phyloP scores from a whole-genome alignment of 2,329 filamentous ascomycete species.

The Paramyrothecium sp. region DNA sequence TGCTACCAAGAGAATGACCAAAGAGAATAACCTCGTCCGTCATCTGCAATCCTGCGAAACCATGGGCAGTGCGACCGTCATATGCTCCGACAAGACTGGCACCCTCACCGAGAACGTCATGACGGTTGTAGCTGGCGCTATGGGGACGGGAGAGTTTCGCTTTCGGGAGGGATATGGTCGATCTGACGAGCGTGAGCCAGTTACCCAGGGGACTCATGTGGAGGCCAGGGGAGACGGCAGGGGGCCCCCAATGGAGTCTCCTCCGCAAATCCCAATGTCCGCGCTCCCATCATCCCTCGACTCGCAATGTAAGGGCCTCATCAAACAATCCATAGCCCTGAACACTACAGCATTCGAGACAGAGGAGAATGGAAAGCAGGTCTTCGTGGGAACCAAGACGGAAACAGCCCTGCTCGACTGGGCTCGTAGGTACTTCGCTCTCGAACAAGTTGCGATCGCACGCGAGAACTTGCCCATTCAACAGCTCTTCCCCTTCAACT shows the following conservation, averaged over 20 bases:
- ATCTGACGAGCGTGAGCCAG: no score
- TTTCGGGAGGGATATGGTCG: no score
- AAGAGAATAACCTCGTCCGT: slow-evolving; percentile 67
- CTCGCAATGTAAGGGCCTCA: slow-evolving; percentile 23
- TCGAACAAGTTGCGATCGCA: slow-evolving; percentile 40
- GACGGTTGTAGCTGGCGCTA: slow-evolving; percentile 18
- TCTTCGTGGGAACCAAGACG: slow-evolving; percentile 53
- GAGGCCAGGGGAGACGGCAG: neutral
- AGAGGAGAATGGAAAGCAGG: slow-evolving; percentile 34
- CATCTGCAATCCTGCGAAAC: slow-evolving; percentile 66
- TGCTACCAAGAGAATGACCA: slow-evolving; percentile 66
- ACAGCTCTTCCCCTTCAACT: slow-evolving; percentile 53
- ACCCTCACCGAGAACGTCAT: slow-evolving; percentile 25
- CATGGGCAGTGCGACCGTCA: slow-evolving; percentile 68
- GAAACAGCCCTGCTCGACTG: slow-evolving; percentile 51
- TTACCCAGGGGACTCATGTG: slow-evolving; percentile 1
- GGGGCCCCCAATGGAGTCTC: neutral
- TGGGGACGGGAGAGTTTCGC: slow-evolving; percentile 16
- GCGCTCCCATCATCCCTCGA: neutral
- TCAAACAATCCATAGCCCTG: slow-evolving; percentile 46
- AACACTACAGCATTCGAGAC: slow-evolving; percentile 57
- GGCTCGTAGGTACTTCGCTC: slow-evolving; percentile 46
- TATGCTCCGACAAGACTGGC: slow-evolving; percentile 63
- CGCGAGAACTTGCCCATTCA: slow-evolving; percentile 41
- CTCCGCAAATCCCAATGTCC: neutral